A percentile compares a stretch with the other conserved stretches of the same genome.
Evolutionary conservation across 208 protist genomes (phyloP).

Genomic region (Endotrypanum monterogeii): DNA sequence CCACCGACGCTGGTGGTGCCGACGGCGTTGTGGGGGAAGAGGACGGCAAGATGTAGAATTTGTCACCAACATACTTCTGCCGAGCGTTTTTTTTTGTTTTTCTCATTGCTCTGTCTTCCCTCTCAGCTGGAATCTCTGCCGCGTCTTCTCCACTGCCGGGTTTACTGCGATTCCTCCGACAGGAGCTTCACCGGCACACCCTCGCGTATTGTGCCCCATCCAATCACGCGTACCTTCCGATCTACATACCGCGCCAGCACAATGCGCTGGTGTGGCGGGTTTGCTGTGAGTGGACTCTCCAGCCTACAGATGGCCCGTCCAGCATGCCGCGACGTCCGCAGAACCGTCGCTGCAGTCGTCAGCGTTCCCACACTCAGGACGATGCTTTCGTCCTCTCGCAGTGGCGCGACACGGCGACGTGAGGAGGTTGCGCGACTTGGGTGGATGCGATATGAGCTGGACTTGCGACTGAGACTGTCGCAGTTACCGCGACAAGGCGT

Average conservation of each 20-base stretch:
- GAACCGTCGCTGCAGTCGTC: slow-evolving; percentile 96
- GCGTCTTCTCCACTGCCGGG: not conserved
- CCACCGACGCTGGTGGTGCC: not conserved
- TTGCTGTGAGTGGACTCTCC: slow-evolving; percentile 95
- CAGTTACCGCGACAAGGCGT: slow-evolving; percentile 21
- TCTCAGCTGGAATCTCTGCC: not conserved
- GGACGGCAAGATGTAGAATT: not conserved
- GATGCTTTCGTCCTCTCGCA: slow-evolving; percentile 95
- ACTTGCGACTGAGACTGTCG: not conserved
- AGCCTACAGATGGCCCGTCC: slow-evolving; percentile 97
- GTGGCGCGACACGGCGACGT: slow-evolving; percentile 85
- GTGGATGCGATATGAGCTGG: slow-evolving; percentile 15
- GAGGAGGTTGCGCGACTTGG: slow-evolving; percentile 3
- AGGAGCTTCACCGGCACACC: slow-evolving; percentile 57
- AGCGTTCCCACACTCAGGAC: slow-evolving; percentile 99
- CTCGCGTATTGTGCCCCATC: slow-evolving; percentile 91
- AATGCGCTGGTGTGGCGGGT: slow-evolving; percentile 96
- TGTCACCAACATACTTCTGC: not conserved
- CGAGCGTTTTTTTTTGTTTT: not conserved
- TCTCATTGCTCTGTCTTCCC: too few relatives aligned
- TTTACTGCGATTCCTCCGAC: slow-evolving; percentile 8
- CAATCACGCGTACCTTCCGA: slow-evolving; percentile 97
- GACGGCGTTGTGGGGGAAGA: not conserved
- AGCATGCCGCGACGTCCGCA: slow-evolving; percentile 85
- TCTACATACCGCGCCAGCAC: slow-evolving; percentile 97